These are phyloP conservation scores for Tillandsia leiboldiana DNA, from an alignment of 176 grass and related monocot genomes.

Conservation along the genomic window DNA sequence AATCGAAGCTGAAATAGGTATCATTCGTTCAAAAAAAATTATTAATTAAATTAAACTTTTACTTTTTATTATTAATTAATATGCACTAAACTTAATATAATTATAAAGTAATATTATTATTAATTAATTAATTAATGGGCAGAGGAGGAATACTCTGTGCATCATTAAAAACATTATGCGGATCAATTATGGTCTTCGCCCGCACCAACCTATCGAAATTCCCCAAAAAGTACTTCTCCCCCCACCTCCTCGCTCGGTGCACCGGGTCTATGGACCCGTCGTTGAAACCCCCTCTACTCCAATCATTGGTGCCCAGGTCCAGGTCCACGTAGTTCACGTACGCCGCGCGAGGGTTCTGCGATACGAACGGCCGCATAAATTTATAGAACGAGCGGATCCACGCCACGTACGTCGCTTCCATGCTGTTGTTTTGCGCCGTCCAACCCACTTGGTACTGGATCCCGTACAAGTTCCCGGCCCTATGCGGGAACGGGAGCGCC, in stretches of 20 bases:
- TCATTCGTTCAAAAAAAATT: too few relatives aligned
- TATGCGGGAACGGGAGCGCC: slow-evolving; percentile 41
- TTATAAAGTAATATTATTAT: not conserved
- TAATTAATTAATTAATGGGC: not conserved
- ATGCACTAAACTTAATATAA: too few relatives aligned
- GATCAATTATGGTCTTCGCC: slow-evolving; percentile 39
- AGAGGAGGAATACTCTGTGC: slow-evolving; percentile 60
- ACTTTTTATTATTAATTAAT: too few relatives aligned
- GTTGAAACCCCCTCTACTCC: not conserved
- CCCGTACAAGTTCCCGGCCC: slow-evolving; percentile 31
- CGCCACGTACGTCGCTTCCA: slow-evolving; percentile 3
- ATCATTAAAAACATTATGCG: slow-evolving; percentile 43
- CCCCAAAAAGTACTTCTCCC: slow-evolving; percentile 17
- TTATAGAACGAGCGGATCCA: slow-evolving; percentile 40
- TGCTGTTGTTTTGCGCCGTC: not conserved
- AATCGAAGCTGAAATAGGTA: too few relatives aligned
- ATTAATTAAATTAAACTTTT: too few relatives aligned
- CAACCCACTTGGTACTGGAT: slow-evolving; percentile 49
- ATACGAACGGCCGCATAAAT: slow-evolving; percentile 39
- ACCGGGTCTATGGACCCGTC: slow-evolving; percentile 7
- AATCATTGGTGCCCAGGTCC: slow-evolving; percentile 36
- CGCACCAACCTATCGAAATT: slow-evolving; percentile 42
- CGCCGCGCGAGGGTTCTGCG: slow-evolving; percentile 25
- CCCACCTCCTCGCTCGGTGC: slow-evolving; percentile 31
- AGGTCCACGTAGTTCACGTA: slow-evolving; percentile 67